Evolutionary conservation across 768 basidiomycete species (phyloP).

Genomic region (Hydnomerulius pinastri): DNA sequence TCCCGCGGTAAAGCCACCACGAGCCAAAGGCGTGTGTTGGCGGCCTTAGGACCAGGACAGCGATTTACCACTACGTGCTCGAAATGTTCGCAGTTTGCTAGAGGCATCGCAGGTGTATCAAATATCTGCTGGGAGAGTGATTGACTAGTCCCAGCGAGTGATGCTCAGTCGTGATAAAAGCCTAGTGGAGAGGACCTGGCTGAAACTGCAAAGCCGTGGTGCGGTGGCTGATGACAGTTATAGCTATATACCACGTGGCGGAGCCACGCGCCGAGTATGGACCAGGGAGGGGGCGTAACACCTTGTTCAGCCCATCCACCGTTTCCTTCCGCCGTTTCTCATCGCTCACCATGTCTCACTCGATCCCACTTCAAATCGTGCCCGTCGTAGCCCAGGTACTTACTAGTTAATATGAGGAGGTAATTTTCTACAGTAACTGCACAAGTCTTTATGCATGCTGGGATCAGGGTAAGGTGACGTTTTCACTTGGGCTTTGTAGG

Average conservation of each 20-base stretch:
- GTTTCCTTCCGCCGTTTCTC: slow-evolving; percentile 29
- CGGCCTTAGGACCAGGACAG: neutral
- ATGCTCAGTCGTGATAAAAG: no score
- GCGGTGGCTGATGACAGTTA: slow-evolving; percentile 22
- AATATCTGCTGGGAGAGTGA: no score
- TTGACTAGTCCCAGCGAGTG: no score
- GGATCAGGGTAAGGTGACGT: slow-evolving; percentile 31
- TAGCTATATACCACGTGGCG: slow-evolving; percentile 30
- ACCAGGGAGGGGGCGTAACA: slow-evolving; percentile 29
- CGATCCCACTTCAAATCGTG: slow-evolving; percentile 12
- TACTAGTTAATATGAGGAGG: neutral
- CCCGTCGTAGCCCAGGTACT: neutral
- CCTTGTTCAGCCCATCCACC: slow-evolving; percentile 35
- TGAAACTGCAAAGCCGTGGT: slow-evolving; percentile 2
- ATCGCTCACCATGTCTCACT: slow-evolving; percentile 23
- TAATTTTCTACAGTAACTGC: neutral
- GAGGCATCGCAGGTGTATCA: no score
- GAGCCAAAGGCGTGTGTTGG: slow-evolving; percentile 20
- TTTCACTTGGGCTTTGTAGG: slow-evolving; percentile 8
- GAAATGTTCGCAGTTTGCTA: no score
- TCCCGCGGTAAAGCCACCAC: slow-evolving; percentile 17
- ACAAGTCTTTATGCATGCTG: slow-evolving; percentile 2
- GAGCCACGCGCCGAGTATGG: slow-evolving; percentile 32
- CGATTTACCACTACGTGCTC: neutral
- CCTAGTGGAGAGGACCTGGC: neutral